Evolutionary conservation across 2,329 filamentous ascomycete species (phyloP).

Genomic region (Cercospora canescens): DNA sequence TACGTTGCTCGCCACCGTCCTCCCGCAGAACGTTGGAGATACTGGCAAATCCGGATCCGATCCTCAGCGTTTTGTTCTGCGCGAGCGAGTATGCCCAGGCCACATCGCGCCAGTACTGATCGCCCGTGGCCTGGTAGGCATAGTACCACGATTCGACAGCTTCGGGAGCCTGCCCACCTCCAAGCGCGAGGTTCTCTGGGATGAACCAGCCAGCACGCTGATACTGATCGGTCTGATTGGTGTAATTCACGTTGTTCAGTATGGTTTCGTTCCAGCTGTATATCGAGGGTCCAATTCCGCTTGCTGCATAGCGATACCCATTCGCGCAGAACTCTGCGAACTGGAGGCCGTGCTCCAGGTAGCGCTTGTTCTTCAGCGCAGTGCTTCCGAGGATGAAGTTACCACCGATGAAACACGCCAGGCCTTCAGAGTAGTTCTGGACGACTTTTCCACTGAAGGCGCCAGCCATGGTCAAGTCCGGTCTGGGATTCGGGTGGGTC

Average conservation of each 20-base stretch:
- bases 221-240: conserved; percentile 59
- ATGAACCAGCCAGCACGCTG: conserved; percentile 71
- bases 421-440: conserved; percentile 44
- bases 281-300: conserved; percentile 73
- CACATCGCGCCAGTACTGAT: conserved; percentile 26
- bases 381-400: conserved; percentile 82
- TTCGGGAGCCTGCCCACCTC: conserved; percentile 51
- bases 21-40: conserved; percentile 20
- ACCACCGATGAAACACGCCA: conserved; percentile 82
- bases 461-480: conserved; percentile 72
- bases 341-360: conserved; percentile 71
- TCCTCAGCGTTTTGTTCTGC: conserved; percentile 17
- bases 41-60: conserved; percentile 19
- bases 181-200: conserved; percentile 35
- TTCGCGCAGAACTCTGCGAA: conserved; percentile 72
- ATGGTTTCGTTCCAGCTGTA: conserved; percentile 42
- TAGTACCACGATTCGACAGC: conserved; percentile 30
- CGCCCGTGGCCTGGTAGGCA: conserved; percentile 25
- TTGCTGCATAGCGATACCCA: conserved; percentile 68
- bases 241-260: conserved; percentile 31
- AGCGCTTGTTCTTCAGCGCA: conserved; percentile 63
- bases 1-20: conserved; percentile 53
- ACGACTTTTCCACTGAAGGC: conserved; percentile 52
- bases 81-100: conserved; percentile 22
- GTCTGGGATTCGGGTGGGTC: conserved; percentile 64